Conservation (phyloP, 768 basidiomycete species). For the Xerocomellus chrysenteron region DNA sequence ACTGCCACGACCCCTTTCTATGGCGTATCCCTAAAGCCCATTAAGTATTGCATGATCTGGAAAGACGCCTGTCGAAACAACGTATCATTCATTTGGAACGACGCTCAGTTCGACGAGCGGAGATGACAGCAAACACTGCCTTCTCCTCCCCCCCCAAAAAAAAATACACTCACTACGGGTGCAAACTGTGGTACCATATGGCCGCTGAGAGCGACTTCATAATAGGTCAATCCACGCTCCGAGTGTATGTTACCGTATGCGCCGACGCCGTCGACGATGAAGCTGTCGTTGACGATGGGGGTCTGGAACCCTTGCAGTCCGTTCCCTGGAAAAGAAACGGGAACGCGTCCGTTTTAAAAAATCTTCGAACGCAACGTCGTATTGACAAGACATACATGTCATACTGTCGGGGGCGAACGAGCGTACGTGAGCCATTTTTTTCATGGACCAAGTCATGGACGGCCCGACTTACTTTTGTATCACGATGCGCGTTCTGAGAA, state of each 20-base stretch:
- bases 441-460: neutral
- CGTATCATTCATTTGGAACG: neutral
- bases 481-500: slow-evolving; percentile 52
- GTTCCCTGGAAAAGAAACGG: slow-evolving; percentile 39
- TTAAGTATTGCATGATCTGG: slow-evolving; percentile 65
- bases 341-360: neutral
- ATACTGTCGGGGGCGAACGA: slow-evolving; percentile 27
- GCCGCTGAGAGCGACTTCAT: slow-evolving; percentile 66
- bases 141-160: no score
- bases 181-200: slow-evolving; percentile 77
- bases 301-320: slow-evolving; percentile 73
- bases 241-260: slow-evolving; percentile 62
- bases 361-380: neutral
- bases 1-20: neutral
- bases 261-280: slow-evolving; percentile 70
- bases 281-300: slow-evolving; percentile 62
- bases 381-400: slow-evolving; percentile 35
- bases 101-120: neutral
- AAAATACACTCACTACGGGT: slow-evolving; percentile 52
- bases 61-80: slow-evolving; percentile 52
- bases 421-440: neutral
- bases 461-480: slow-evolving; percentile 55
- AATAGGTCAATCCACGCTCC: slow-evolving; percentile 67
- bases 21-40: slow-evolving; percentile 59
- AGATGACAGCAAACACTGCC: neutral